These are phyloP conservation scores for Ajuga chamaepitys DNA, from an alignment of 257 asterid genomes.

Conservation along the genomic window DNA sequence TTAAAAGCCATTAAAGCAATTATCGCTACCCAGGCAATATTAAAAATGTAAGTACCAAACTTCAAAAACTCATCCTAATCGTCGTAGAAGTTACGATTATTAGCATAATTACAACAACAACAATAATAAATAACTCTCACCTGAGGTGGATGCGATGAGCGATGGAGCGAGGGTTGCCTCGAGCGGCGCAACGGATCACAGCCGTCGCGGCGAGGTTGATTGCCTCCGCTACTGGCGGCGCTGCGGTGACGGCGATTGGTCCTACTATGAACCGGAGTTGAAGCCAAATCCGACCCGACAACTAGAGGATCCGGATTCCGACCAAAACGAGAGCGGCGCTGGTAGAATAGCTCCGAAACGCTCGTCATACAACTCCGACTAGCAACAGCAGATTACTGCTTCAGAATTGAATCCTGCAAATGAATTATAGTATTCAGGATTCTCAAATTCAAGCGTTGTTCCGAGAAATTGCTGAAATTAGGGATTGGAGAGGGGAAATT, in stretches of 20 bases:
- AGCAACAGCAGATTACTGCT: slow-evolving; percentile 1
- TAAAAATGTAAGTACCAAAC: neutral
- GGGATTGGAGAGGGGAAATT: neutral
- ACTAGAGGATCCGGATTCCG: slow-evolving; percentile 33
- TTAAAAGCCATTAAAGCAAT: neutral
- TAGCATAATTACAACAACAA: neutral
- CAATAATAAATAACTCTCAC: slow-evolving; percentile 22
- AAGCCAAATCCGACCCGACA: slow-evolving; percentile 26
- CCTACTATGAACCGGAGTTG: slow-evolving; percentile 25
- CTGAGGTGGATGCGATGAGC: slow-evolving; percentile 27
- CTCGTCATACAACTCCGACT: slow-evolving; percentile 66
- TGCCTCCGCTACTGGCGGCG: slow-evolving; percentile 15
- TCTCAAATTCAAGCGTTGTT: neutral
- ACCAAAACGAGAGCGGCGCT: slow-evolving; percentile 68
- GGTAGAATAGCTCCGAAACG: slow-evolving; percentile 71
- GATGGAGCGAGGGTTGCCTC: slow-evolving; percentile 26
- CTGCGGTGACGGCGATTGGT: slow-evolving; percentile 41
- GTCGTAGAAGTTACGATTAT: neutral
- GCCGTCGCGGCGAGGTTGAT: slow-evolving; percentile 38
- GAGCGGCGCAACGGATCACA: slow-evolving; percentile 46
- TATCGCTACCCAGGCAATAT: neutral
- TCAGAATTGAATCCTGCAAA: slow-evolving; percentile 3
- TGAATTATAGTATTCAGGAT: neutral
- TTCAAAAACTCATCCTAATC: neutral
- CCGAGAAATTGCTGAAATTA: slow-evolving; percentile 4